A percentile compares a stretch with the other conserved stretches of the same genome.
These are phyloP conservation scores for Pichia deserticola DNA, from an alignment of 805 yeast genomes.

Conservation along the genomic window DNA sequence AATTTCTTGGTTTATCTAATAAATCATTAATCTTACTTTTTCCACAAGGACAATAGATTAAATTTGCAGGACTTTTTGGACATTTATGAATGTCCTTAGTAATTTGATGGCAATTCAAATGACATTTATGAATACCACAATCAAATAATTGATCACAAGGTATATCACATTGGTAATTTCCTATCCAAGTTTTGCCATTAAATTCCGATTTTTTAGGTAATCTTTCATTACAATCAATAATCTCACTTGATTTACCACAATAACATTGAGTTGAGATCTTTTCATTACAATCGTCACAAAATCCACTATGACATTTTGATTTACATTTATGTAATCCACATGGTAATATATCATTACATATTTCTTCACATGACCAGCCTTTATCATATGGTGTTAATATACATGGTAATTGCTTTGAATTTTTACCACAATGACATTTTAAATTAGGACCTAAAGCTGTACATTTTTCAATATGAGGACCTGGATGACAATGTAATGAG, in stretches of 20 bases:
- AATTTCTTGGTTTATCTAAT: constrained; percentile 34
- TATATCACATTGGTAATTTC: constrained; percentile 42
- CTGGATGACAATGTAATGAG: constrained; percentile 75
- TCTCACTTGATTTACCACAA: constrained; percentile 54
- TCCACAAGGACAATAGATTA: constrained; percentile 79
- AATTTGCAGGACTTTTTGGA: constrained; percentile 50
- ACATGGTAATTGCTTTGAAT: constrained; percentile 62
- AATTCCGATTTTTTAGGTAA: constrained; percentile 29
- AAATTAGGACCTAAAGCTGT: constrained; percentile 68
- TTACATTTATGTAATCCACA: constrained; percentile 66
- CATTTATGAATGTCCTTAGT: constrained; percentile 35
- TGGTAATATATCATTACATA: constrained; percentile 58
- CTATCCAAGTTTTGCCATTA: constrained; percentile 36
- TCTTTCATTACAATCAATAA: constrained; percentile 38
- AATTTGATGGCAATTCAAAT: constrained; percentile 45
- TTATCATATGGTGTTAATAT: constrained; percentile 55
- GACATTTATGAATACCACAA: constrained; percentile 58
- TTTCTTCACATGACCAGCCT: constrained; percentile 62
- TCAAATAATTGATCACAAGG: constrained; percentile 42
- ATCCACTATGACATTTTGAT: constrained; percentile 65
- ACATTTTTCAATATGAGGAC: constrained; percentile 72
- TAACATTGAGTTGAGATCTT: constrained; percentile 50
- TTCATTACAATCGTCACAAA: constrained; percentile 69
- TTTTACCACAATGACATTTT: constrained; percentile 69
- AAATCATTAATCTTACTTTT: constrained; percentile 38